Conservation (phyloP, 306 rosid genomes). For the Gleditsia sinensis region DNA sequence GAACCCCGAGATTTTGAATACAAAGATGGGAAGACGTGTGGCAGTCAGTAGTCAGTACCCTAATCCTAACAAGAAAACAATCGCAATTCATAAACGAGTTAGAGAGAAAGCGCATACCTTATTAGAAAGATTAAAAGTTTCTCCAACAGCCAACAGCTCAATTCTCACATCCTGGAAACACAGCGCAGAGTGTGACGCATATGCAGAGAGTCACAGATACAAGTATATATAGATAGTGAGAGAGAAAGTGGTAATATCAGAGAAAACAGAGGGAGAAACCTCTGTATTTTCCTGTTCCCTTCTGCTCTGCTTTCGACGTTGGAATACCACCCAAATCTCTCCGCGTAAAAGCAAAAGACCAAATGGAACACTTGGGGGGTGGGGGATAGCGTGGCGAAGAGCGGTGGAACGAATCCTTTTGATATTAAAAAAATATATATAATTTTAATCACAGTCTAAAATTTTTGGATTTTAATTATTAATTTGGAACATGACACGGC, state of each 20-base stretch:
- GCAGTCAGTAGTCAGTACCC: not conserved
- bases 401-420: not conserved
- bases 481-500: not conserved
- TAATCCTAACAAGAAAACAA: not conserved
- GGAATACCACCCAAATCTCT: slow-evolving; percentile 36
- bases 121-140: not conserved
- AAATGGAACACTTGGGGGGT: not conserved
- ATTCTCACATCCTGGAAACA: slow-evolving; percentile 38
- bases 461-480: not conserved
- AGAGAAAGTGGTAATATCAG: not conserved
- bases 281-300: not conserved
- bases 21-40: not conserved
- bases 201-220: not conserved
- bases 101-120: slow-evolving; percentile 34
- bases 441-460: not conserved
- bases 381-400: not conserved
- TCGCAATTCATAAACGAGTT: not conserved
- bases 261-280: not conserved
- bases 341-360: not conserved
- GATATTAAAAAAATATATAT: not conserved
- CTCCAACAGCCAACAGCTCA: slow-evolving; percentile 17
- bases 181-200: not conserved
- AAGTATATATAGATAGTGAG: not conserved
- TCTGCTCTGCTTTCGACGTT: slow-evolving; percentile 41
- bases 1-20: not conserved